A percentile compares a stretch with the other conserved stretches of the same genome.
Evolutionary conservation across 257 asterid species (phyloP).

Genomic region (Plantago ovata): DNA sequence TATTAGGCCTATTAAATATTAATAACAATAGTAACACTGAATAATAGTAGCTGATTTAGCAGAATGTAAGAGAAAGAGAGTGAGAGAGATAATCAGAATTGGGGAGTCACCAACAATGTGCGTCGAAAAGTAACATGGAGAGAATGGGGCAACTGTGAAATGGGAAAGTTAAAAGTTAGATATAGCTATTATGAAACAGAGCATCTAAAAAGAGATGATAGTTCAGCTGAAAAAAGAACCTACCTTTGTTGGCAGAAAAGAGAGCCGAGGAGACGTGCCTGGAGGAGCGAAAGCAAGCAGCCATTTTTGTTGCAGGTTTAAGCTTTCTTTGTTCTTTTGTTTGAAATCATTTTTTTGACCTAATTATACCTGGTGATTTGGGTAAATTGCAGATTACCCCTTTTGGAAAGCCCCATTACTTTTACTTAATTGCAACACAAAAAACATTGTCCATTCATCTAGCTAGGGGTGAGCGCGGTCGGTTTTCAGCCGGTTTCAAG

Average conservation of each 20-base stretch:
- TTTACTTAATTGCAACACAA: no score
- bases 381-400: no score
- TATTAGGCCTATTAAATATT: not conserved
- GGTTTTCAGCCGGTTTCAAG: no score
- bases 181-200: conserved; percentile 1
- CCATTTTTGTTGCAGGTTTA: conserved; percentile 37
- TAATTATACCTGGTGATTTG: no score
- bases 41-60: not conserved
- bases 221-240: not conserved
- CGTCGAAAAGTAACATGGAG: conserved; percentile 57
- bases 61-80: not conserved
- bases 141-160: conserved; percentile 47
- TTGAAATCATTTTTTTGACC: not conserved
- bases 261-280: conserved; percentile 35
- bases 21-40: conserved; percentile 17
- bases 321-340: not conserved
- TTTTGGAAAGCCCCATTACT: no score
- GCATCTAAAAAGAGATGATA: not conserved
- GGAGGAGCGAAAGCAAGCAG: conserved; percentile 46
- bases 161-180: conserved; percentile 4
- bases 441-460: no score
- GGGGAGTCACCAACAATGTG: conserved; percentile 67
- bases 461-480: no score
- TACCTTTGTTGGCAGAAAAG: conserved; percentile 49
- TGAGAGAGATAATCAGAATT: conserved; percentile 48